Base-by-base conservation (phyloP, 352 stramenopile genomes). In the Globisporangium uncinulatum region DNA sequence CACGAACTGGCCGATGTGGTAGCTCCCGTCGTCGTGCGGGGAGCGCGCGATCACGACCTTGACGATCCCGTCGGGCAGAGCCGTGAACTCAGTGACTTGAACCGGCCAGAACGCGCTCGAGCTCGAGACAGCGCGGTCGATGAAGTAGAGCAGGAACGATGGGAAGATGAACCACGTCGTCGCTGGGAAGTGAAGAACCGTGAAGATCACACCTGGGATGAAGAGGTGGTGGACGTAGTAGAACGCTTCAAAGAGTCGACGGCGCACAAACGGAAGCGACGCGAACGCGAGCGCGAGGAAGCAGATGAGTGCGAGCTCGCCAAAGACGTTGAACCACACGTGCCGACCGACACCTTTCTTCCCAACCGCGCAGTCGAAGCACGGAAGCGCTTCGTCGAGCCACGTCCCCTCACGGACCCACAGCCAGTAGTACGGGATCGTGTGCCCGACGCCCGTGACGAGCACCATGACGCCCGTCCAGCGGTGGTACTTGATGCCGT, bases 141-240 rank as follows among this genome's bases (percentile, higher is more conserved):
- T 45, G 19, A 70, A 53, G 56, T 73, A 84, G 43, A 80, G 11
- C 17, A 80, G 54, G 17, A 76, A 56, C 13, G 67, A 67, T 15
- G 69, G 67, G 8, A 79, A 62, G 24, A 81, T 37, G 62, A 65
- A 82, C 61, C 63, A 68, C 9, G 74, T 61, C 17, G 67, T 70
- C 14, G 50, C 47, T 13, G 41, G 37, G 59, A 61, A 82, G 57
- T 85, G 74, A 44, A 85, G 48, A 2, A 74, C 54, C 24, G 69
- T 41, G 34, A 79, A 69, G 56, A 75, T 29, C 17, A 79, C 52
- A 1, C 56, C 66, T 0, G 63, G 37, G 42, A 73, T 52, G 24
- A 82, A 67, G 11, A 85, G 61, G 21, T 74, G 65, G 50, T 83
- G 74, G 48, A 63, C 56, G 59, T 67, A 72, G 58, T 82, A 80